Base-by-base conservation (phyloP, 768 basidiomycete species). In the Erythrobasidium yunnanense region DNA sequence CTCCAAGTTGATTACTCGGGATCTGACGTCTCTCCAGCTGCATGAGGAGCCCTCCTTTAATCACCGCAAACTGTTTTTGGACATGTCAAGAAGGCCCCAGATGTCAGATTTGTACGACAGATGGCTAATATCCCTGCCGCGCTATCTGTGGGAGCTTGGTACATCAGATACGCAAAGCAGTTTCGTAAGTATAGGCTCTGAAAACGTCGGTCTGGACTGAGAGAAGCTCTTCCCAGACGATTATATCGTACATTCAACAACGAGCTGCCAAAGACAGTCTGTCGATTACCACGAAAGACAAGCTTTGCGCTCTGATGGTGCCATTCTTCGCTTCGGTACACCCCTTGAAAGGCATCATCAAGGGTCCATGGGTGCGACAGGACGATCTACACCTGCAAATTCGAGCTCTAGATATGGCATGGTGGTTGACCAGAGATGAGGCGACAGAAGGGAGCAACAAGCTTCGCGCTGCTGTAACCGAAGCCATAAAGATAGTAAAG, bases 141-240 rank as follows among this genome's bases (percentile, higher is more conserved):
- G 57, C 11, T 60, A 47, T 32, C 42, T 60, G 11, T 60, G 57
- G 57, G 57, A 60, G 42, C 42, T 60, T 15, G 38, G 57, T 11
- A 47, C 34, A 6, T 22, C 27, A 8, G 57, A 60, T 25, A 45
- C 34, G 23, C 2, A 4, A 5, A 8, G 34, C 8, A n/a, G n/a
- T n/a, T n/a, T n/a, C n/a, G n/a, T n/a, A n/a, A n/a, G n/a, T n/a
- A n/a, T n/a, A n/a, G n/a, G n/a, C n/a, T n/a, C n/a, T n/a, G n/a
- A n/a, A n/a, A n/a, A n/a, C n/a, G n/a, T n/a, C n/a, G n/a, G n/a
- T n/a, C n/a, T n/a, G n/a, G n/a, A n/a, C n/a, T n/a, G n/a, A n/a
- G n/a, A n/a, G n/a, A n/a, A n/a, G n/a, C n/a, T n/a, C n/a, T n/a
- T 32, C 54, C 5, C 17, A 15, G 4, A 8, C 11, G 17, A 49